These are phyloP conservation scores for Arabis alpina DNA, from an alignment of 345 rosid species.

Conservation along the genomic window DNA sequence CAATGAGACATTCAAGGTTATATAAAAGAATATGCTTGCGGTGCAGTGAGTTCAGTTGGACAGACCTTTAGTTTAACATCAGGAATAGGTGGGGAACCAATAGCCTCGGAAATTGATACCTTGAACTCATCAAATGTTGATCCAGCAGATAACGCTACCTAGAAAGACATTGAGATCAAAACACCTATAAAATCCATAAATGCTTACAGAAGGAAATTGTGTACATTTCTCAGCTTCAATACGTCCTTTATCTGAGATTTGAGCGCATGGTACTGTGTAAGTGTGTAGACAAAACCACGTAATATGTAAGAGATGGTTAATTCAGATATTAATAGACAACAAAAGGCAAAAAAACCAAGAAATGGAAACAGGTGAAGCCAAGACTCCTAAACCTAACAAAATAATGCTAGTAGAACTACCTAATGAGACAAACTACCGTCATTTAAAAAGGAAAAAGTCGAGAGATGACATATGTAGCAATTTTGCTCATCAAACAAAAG, in stretches of 20 bases:
- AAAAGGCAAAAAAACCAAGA: constrained; percentile 16
- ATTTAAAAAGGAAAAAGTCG: constrained; percentile 4
- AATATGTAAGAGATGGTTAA: constrained; percentile 20
- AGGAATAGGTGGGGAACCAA: constrained; percentile 54
- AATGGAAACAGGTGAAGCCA: constrained; percentile 12
- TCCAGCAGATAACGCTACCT: constrained; percentile 65
- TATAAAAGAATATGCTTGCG: constrained; percentile 18
- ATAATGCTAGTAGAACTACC: constrained; percentile 13
- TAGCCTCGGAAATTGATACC: constrained; percentile 62
- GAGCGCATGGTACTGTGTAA: constrained; percentile 80
- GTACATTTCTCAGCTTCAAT: constrained; percentile 78
- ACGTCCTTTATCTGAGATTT: constrained; percentile 75
- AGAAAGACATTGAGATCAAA: constrained; percentile 39
- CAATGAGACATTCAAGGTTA: constrained; percentile 26
- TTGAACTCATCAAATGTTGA: constrained; percentile 79
- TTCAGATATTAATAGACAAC: constrained; percentile 8
- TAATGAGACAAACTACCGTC: neutral
- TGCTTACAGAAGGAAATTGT: neutral
- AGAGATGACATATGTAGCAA: neutral
- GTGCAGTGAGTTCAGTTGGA: constrained; percentile 6
- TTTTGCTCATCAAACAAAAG: constrained; percentile 9
- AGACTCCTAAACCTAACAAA: constrained; percentile 27
- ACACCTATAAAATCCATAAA: constrained; percentile 32
- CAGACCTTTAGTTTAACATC: constrained; percentile 69
- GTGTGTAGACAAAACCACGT: constrained; percentile 52